Percentiles rank a stretch among this genome's conserved stretches.
Conservation (phyloP, 805 yeast genomes). For the Saturnispora diversa region DNA sequence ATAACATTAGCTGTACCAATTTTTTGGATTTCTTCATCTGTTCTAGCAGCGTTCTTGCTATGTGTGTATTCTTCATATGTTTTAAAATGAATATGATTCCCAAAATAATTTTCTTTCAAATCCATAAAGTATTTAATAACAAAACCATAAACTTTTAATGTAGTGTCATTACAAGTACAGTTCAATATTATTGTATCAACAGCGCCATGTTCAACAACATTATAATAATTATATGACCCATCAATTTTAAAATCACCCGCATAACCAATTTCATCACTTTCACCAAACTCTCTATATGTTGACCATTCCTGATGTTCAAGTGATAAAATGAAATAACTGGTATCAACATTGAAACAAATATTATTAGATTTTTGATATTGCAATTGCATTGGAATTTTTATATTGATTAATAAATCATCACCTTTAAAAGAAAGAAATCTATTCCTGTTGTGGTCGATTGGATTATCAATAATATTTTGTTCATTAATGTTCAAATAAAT, state of each 20-base stretch:
- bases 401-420: conserved; percentile 37
- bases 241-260: conserved; percentile 50
- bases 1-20: conserved; percentile 5
- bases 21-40: conserved; percentile 1
- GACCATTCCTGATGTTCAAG: conserved; percentile 90
- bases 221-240: conserved; percentile 60
- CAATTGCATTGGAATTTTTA: conserved; percentile 52
- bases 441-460: conserved; percentile 76
- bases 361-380: conserved; percentile 45
- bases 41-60: background rate
- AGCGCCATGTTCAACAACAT: conserved; percentile 52
- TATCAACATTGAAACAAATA: conserved; percentile 41
- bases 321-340: conserved; percentile 54
- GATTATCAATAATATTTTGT: conserved; percentile 80
- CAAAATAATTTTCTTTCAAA: conserved; percentile 83
- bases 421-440: conserved; percentile 71
- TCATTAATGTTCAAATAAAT: conserved; percentile 77
- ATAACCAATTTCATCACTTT: conserved; percentile 55
- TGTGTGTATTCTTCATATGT: conserved; percentile 75
- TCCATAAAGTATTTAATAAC: conserved; percentile 66
- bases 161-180: conserved; percentile 57
- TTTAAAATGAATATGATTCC: conserved; percentile 72
- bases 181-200: conserved; percentile 63
- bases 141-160: conserved; percentile 71
- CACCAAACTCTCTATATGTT: conserved; percentile 65